phyloP scores from a whole-genome alignment of 108 stramenopile species.

The Schizochytrium sp. region DNA sequence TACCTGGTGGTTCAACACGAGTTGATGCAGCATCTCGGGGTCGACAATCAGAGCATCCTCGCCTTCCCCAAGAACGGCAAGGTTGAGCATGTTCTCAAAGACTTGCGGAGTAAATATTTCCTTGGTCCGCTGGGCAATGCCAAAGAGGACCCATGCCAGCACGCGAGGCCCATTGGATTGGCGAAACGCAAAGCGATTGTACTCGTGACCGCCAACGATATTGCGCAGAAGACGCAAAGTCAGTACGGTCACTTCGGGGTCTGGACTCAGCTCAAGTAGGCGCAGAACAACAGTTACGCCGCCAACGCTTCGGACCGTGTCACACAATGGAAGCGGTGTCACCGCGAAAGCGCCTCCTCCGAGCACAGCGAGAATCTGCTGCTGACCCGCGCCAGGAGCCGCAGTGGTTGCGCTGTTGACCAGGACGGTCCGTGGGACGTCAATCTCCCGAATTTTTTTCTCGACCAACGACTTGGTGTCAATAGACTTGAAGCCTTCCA shows the following conservation, averaged over 20 bases:
- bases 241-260: neutral
- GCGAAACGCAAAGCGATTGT: conserved; percentile 10
- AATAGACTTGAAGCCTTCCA: neutral
- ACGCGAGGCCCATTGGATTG: neutral
- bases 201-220: neutral
- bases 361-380: neutral
- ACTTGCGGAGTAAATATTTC: neutral
- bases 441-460: neutral
- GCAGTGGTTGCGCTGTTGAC: neutral
- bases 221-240: neutral
- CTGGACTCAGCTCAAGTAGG: neutral
- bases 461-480: neutral
- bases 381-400: neutral
- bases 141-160: conserved; percentile 8
- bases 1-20: neutral
- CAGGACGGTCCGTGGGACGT: neutral
- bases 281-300: neutral
- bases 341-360: neutral
- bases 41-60: neutral
- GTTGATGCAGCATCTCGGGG: conserved; percentile 7
- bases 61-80: neutral
- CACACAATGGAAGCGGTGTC: neutral
- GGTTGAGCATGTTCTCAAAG: conserved; percentile 6
- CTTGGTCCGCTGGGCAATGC: neutral
- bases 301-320: neutral